Conservation (phyloP, 495 filamentous ascomycete genomes). For the Penicillium pulvis region DNA sequence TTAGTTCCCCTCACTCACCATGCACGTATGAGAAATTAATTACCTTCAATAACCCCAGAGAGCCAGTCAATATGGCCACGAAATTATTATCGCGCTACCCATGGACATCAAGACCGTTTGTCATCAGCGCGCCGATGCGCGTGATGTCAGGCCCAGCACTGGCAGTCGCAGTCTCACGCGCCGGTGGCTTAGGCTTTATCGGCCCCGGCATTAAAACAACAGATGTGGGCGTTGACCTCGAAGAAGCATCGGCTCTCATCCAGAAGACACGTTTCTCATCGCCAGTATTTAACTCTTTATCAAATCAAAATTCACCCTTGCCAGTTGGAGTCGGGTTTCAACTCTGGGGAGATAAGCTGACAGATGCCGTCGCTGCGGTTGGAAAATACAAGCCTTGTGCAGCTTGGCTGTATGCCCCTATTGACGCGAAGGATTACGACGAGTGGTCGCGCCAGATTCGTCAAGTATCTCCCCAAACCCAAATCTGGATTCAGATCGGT, state of each 20-base stretch:
- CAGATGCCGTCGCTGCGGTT: constrained; percentile 44
- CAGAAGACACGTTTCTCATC: constrained; percentile 14
- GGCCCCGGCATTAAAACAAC: constrained; percentile 41
- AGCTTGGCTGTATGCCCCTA: constrained; percentile 71
- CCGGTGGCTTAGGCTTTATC: constrained; percentile 65
- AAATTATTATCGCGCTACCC: constrained; percentile 52
- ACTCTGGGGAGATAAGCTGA: constrained; percentile 54
- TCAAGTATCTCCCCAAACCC: constrained; percentile 44
- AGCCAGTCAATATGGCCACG: constrained; percentile 15
- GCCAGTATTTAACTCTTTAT: constrained; percentile 12
- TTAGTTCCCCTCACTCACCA: not conserved
- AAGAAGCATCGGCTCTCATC: constrained; percentile 33
- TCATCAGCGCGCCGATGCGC: constrained; percentile 73
- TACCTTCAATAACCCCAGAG: not conserved
- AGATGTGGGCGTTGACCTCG: constrained; percentile 34
- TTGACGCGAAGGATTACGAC: constrained; percentile 46
- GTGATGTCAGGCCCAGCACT: constrained; percentile 63
- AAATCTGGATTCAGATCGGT: constrained; percentile 71
- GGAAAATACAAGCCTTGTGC: constrained; percentile 58
- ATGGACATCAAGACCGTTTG: constrained; percentile 63
- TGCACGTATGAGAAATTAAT: not conserved
- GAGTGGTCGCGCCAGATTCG: constrained; percentile 58
- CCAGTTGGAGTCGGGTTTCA: constrained; percentile 68
- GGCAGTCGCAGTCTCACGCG: constrained; percentile 59
- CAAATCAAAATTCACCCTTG: constrained; percentile 33